A percentile compares a stretch with the other conserved stretches of the same genome.
phyloP scores from a whole-genome alignment of 768 basidiomycete genomes.

The Podaxis sp. region DNA sequence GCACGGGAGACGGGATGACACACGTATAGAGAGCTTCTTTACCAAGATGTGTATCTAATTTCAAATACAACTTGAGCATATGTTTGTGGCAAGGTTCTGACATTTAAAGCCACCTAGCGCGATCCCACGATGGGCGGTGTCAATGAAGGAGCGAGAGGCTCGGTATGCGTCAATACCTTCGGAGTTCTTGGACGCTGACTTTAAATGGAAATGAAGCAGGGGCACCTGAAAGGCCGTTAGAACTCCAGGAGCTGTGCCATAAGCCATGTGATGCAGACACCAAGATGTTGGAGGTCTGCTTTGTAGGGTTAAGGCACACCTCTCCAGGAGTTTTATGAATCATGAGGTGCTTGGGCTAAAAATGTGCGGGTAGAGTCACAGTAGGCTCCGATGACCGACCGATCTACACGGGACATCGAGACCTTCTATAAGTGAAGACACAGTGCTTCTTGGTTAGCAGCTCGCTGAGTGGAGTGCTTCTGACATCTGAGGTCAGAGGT shows the following conservation, averaged over 20 bases:
- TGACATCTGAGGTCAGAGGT: background rate
- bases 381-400: constrained; percentile 8
- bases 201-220: constrained; percentile 3
- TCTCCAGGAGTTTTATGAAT: background rate
- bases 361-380: background rate
- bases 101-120: background rate
- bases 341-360: background rate
- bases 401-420: constrained; percentile 11
- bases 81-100: background rate
- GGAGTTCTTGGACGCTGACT: constrained; percentile 1
- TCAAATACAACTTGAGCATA: background rate
- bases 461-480: background rate
- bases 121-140: constrained; percentile 7
- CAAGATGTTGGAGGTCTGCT: background rate
- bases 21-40: background rate
- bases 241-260: constrained; percentile 9
- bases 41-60: background rate
- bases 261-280: background rate
- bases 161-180: constrained; percentile 1
- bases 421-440: background rate
- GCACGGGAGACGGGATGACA: background rate
- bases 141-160: background rate
- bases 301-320: constrained; percentile 2
- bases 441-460: background rate
- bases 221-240: background rate